A percentile compares a stretch with the other conserved stretches of the same genome.
These are phyloP conservation scores for Diutina catenulata DNA, from an alignment of 1,139 yeast genomes.

Conservation along the genomic window DNA sequence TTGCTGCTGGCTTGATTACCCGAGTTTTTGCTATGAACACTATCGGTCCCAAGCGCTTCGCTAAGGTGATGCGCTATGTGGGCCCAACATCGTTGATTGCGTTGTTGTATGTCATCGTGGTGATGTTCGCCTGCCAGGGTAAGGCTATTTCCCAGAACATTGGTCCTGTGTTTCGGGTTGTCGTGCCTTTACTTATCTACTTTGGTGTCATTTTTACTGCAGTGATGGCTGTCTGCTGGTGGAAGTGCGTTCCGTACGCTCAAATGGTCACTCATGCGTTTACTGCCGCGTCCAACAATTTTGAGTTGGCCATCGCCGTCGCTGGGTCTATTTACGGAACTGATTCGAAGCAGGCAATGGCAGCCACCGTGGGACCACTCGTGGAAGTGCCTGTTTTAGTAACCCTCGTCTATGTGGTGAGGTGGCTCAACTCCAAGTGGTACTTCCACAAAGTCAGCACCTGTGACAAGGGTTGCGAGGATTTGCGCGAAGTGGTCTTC, in stretches of 20 bases:
- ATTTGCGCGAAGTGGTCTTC: slow-evolving; percentile 1
- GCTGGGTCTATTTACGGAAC: slow-evolving; percentile 1
- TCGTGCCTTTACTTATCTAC: slow-evolving; percentile 38
- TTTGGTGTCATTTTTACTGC: slow-evolving; percentile 31
- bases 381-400: slow-evolving; percentile 3
- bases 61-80: slow-evolving; percentile 25
- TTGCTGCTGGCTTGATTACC: slow-evolving; percentile 33
- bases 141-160: slow-evolving; percentile 35
- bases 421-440: background rate
- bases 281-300: slow-evolving; percentile 47
- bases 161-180: slow-evolving; percentile 38
- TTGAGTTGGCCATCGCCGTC: slow-evolving; percentile 9
- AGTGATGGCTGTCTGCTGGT: slow-evolving; percentile 18
- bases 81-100: slow-evolving; percentile 43
- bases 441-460: background rate
- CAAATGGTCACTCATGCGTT: slow-evolving; percentile 40
- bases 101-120: slow-evolving; percentile 38
- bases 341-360: slow-evolving; percentile 3
- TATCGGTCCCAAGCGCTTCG: slow-evolving; percentile 19
- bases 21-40: slow-evolving; percentile 19
- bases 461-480: slow-evolving; percentile 2
- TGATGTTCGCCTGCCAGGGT: slow-evolving; percentile 46
- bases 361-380: slow-evolving; percentile 1
- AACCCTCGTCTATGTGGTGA: background rate
- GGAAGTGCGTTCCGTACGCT: slow-evolving; percentile 29